Evolutionary conservation across 129 eudicot genomes (phyloP).

Genomic region (Escallonia herrerae): DNA sequence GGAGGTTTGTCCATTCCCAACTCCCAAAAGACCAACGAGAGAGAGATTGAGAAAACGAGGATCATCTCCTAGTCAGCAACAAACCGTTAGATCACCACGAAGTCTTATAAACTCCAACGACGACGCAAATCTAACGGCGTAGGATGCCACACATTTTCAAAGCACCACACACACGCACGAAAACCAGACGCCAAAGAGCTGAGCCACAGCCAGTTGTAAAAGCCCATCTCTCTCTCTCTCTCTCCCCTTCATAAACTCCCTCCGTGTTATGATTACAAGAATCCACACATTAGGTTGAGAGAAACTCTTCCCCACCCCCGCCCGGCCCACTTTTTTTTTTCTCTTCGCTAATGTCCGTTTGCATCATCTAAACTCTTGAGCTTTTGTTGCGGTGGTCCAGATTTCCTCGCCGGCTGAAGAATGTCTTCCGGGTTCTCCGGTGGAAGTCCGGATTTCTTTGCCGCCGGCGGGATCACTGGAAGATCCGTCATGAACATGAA

Average conservation of each 20-base stretch:
- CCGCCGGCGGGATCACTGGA: constrained; percentile 21
- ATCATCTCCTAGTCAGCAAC: neutral
- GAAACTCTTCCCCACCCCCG: constrained; percentile 2
- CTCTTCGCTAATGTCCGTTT: neutral
- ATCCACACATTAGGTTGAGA: constrained; percentile 11
- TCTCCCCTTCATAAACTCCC: neutral
- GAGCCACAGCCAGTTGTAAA: constrained; percentile 16
- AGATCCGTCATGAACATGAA: constrained; percentile 28
- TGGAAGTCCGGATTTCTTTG: constrained; percentile 34
- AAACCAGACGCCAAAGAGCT: neutral
- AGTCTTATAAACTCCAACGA: no score
- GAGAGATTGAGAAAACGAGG: neutral
- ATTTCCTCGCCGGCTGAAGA: constrained; percentile 2
- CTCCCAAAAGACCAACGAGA: neutral
- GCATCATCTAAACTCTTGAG: neutral
- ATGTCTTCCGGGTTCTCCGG: constrained; percentile 70
- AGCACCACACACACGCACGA: constrained; percentile 1
- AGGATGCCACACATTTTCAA: neutral
- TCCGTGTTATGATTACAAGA: constrained; percentile 18
- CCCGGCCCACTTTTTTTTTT: no score
- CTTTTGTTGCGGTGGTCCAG: neutral
- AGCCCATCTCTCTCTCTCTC: constrained; percentile 10
- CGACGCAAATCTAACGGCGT: constrained; percentile 1
- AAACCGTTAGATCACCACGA: neutral
- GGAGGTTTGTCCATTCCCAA: neutral